Evolutionary conservation across 2,329 filamentous ascomycete species (phyloP), one percentile per base, ranked within the genome.

Genomic region (Neonectria faginata): DNA sequence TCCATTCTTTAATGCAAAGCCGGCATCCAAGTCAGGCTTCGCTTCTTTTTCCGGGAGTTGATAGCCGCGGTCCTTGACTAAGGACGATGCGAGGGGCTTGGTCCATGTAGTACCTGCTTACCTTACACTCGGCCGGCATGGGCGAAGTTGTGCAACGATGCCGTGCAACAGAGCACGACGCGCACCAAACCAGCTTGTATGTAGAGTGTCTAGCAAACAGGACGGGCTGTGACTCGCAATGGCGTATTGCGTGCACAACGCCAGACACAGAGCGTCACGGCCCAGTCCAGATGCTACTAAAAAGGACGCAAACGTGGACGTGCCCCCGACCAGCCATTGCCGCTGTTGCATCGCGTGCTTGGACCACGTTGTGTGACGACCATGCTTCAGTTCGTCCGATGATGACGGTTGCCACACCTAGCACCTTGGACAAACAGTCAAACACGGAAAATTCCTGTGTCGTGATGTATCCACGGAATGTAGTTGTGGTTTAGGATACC

Each of bases 331-430:
- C 47, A 52, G 18, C 39, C 48, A 36, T 31, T 11, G 18, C 18
- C n/a, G 18, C 14, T 50, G 27, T 56, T 51, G 56, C 56, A 55
- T 54, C 39, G 36, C 50, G 50, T 59, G 51, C 51, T 48, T 55
- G 45, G 56, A 22, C 61, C 55, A 64, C 44, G 47, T 50, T 33
- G 50, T 54, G 56, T 18, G 27, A 45, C 55, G 14, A 20, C 31
- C 54, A 47, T 54, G 22, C n/a, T 27, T 62, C 27, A 31, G 48
- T 51, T 47, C 33, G 45, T 47, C 42, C 36, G 18, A 29, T 50
- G 41, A 54, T 55, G 50, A 45, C 9, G 8, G 42, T 33, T 58
- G 48, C 25, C 39, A 47, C 59, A 36, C 51, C 54, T 50, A 18
- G 14, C 47, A 53, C 48, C 20, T 57, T 33, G 42, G 44, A 58